These are phyloP conservation scores for Agroathelia rolfsii DNA, from an alignment of 1,284 basidiomycete genomes.

Conservation along the genomic window DNA sequence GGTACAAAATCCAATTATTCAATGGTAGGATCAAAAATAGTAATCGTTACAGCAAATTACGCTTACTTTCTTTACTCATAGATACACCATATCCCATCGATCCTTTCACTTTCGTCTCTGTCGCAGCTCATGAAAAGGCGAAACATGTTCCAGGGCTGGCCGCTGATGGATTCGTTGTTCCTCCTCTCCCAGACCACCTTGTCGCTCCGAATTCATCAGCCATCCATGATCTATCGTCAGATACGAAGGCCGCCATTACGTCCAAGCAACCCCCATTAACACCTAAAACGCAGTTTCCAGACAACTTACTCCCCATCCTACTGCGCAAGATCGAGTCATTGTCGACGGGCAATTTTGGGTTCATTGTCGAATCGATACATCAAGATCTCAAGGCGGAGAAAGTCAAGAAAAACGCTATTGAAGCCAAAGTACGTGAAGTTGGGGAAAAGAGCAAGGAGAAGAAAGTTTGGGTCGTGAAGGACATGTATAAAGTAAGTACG, in stretches of 20 bases:
- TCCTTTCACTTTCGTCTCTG: conserved; percentile 67
- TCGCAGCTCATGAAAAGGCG: conserved; percentile 24
- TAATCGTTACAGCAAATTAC: conserved; percentile 5
- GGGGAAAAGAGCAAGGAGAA: conserved; percentile 59
- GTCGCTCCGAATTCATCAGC: conserved; percentile 8
- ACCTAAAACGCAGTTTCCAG: conserved; percentile 60
- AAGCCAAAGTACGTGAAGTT: conserved; percentile 68
- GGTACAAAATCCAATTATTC: conserved; percentile 65
- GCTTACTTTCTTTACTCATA: conserved; percentile 19
- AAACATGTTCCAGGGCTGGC: too few species aligned
- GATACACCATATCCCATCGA: conserved; percentile 67
- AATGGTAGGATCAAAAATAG: conserved; percentile 45
- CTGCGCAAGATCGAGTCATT: conserved; percentile 46
- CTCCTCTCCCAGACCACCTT: conserved; percentile 26
- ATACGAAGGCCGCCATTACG: too few species aligned
- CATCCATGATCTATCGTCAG: conserved; percentile 10
- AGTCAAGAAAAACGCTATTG: conserved; percentile 74
- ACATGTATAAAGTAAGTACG: too few species aligned
- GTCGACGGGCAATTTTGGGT: conserved; percentile 47
- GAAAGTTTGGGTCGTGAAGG: conserved; percentile 62
- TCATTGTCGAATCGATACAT: conserved; percentile 63
- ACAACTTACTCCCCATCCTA: conserved; percentile 47
- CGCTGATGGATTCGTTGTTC: conserved; percentile 22
- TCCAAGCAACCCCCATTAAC: too few species aligned
- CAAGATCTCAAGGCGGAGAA: conserved; percentile 54